Evolutionary conservation across 768 basidiomycete genomes (phyloP), one percentile per base, ranked within the genome.

Genomic region (Mycena filopes): DNA sequence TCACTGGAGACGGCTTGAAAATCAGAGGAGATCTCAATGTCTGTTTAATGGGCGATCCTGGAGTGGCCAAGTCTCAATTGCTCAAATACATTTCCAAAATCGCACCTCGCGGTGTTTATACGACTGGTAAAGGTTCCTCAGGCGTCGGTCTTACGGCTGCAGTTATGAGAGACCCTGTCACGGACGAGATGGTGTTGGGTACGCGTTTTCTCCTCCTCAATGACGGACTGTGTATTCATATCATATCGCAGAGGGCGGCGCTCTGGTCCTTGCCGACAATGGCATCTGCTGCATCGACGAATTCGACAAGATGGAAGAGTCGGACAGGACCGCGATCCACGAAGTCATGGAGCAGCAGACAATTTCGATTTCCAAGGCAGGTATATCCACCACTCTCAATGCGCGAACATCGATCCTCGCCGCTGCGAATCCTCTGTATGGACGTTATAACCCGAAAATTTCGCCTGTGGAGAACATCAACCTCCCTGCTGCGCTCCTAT

Each of bases 281-380:
- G 98, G 98, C 29, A 99, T 99, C 73, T 98, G 96, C 81, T 99
- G 97, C 78, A 99, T 99, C 67, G 98, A 99, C 70, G 98, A 99
- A 76, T 99, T 99, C 74, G 98, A 99, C 82, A 99, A 99, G 78
- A 99, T 99, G 98, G 98, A 99, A 70, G 98, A 99, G 79, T 78
- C 94, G 0, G 98, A 99, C 77, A 85, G 98, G 70, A 99, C 98
- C 2, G 95, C 98, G 16, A 99, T 99, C 66, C 98, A 99, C 80
- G 98, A 99, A 85, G 98, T 99, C 65, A 99, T 99, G 98, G 97
- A 99, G 79, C 98, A 99, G 77, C 98, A 99, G 80, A 99, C 98
- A 0, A 98, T 99, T 60, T 99, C 97, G 3, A 99, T 99, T 67
- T 98, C 98, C 45, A 99, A 99, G 79, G 98, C 98, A 6, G 98